These are phyloP conservation scores for Serpula lacrymans DNA, from an alignment of 768 basidiomycete species.

Conservation along the genomic window DNA sequence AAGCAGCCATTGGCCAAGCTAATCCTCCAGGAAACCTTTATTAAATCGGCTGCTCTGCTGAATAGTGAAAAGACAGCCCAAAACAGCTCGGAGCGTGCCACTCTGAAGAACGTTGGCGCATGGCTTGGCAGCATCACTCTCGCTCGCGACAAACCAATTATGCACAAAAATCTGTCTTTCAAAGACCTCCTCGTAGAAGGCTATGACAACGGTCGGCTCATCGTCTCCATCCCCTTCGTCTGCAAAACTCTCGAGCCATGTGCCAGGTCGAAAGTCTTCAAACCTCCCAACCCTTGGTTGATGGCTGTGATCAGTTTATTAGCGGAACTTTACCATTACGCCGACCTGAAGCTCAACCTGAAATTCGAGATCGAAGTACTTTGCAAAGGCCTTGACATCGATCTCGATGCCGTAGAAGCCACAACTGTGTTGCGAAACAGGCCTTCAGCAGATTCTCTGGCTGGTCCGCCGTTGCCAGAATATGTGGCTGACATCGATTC, in stretches of 20 bases:
- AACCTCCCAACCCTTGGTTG: slow-evolving; percentile 96
- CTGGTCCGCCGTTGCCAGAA: slow-evolving; percentile 67
- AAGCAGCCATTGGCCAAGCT: slow-evolving; percentile 63
- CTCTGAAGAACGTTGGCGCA: slow-evolving; percentile 90
- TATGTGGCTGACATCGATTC: slow-evolving; percentile 80
- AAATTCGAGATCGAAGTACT: slow-evolving; percentile 99
- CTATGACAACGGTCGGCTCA: slow-evolving; percentile 84
- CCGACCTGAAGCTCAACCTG: slow-evolving; percentile 91
- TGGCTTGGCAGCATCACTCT: slow-evolving; percentile 96
- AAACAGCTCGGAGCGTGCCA: slow-evolving; percentile 77
- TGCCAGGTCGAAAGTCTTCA: slow-evolving; percentile 87
- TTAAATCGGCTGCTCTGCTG: slow-evolving; percentile 80
- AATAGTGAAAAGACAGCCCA: slow-evolving; percentile 91
- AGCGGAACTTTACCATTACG: slow-evolving; percentile 95
- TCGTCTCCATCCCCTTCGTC: slow-evolving; percentile 96
- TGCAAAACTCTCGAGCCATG: slow-evolving; percentile 96
- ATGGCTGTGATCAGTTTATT: slow-evolving; percentile 93
- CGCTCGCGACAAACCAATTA: slow-evolving; percentile 89
- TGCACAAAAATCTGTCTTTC: slow-evolving; percentile 89
- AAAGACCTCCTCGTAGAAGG: slow-evolving; percentile 98
- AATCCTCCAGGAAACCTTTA: slow-evolving; percentile 90
- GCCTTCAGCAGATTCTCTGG: slow-evolving; percentile 54
- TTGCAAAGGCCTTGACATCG: slow-evolving; percentile 87
- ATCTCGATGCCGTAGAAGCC: slow-evolving; percentile 81
- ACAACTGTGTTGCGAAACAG: slow-evolving; percentile 80